Conservation (phyloP, 805 yeast species). For the Kodamaea lidongshanica region DNA sequence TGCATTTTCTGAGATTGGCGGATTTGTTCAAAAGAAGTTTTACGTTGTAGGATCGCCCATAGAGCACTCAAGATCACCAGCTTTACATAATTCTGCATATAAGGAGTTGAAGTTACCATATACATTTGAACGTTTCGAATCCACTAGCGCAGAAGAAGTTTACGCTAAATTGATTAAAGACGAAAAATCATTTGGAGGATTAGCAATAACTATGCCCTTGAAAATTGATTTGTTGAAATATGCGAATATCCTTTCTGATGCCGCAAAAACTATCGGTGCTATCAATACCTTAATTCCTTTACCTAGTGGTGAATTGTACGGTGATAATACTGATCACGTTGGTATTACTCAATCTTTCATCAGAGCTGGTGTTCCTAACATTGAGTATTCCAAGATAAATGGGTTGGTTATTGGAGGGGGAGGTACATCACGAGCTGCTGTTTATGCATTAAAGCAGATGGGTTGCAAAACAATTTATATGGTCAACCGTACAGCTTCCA, state of each 20-base stretch:
- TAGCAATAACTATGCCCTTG: constrained; percentile 90
- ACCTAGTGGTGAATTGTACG: constrained; percentile 35
- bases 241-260: constrained; percentile 59
- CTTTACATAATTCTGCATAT: constrained; percentile 77
- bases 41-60: constrained; percentile 80
- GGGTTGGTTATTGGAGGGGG: constrained; percentile 95
- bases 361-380: constrained; percentile 53
- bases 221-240: constrained; percentile 73
- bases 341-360: constrained; percentile 73
- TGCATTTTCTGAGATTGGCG: constrained; percentile 55
- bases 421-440: constrained; percentile 94
- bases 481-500: constrained; percentile 71
- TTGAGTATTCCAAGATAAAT: constrained; percentile 28
- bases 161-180: constrained; percentile 42
- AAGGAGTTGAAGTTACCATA: constrained; percentile 72
- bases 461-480: constrained; percentile 76
- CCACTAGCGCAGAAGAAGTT: constrained; percentile 56
- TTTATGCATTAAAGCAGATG: constrained; percentile 71
- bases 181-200: constrained; percentile 71
- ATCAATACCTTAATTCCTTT: constrained; percentile 76
- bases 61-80: constrained; percentile 83
- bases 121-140: constrained; percentile 59
- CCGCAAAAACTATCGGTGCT: constrained; percentile 85
- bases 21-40: constrained; percentile 50
- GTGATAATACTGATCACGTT: constrained; percentile 94